Percentiles rank a stretch among this genome's conserved stretches.
Evolutionary conservation across 306 rosid species (phyloP).

Genomic region (Vicia villosa): DNA sequence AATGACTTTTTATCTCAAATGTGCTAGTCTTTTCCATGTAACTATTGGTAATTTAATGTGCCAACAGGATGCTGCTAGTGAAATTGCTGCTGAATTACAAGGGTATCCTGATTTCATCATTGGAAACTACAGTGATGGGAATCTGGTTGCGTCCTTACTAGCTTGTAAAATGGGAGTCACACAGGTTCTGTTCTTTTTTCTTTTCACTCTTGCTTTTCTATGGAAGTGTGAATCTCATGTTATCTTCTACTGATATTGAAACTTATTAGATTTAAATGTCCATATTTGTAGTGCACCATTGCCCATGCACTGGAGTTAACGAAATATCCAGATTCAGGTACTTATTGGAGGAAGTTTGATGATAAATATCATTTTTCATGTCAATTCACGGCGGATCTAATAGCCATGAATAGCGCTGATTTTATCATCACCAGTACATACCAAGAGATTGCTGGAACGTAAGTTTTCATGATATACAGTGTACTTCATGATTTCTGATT

Average conservation of each 20-base stretch:
- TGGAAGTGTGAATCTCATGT: conserved; percentile 20
- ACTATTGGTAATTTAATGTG: conserved; percentile 34
- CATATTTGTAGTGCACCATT: conserved; percentile 64
- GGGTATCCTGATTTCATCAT: conserved; percentile 84
- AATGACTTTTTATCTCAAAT: not conserved
- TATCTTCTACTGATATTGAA: conserved; percentile 23
- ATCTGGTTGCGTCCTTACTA: conserved; percentile 87
- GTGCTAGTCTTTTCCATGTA: conserved; percentile 2
- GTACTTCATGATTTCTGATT: not conserved
- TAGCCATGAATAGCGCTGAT: conserved; percentile 84
- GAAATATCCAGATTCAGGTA: conserved; percentile 82
- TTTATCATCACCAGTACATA: conserved; percentile 87
- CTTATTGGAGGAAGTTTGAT: conserved; percentile 83
- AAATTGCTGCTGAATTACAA: conserved; percentile 79
- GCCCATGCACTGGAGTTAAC: conserved; percentile 88
- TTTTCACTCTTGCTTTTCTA: conserved; percentile 13
- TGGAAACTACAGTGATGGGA: conserved; percentile 96
- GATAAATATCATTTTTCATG: conserved; percentile 84
- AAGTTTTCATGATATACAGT: conserved; percentile 39
- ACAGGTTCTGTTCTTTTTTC: conserved; percentile 56
- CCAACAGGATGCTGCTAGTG: conserved; percentile 77
- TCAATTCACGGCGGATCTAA: conserved; percentile 81
- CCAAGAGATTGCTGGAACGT: conserved; percentile 98
- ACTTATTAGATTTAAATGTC: conserved; percentile 26
- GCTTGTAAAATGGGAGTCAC: conserved; percentile 91